Base-by-base conservation (phyloP, 1,139 yeast genomes). In the Candida tunisiensis region DNA sequence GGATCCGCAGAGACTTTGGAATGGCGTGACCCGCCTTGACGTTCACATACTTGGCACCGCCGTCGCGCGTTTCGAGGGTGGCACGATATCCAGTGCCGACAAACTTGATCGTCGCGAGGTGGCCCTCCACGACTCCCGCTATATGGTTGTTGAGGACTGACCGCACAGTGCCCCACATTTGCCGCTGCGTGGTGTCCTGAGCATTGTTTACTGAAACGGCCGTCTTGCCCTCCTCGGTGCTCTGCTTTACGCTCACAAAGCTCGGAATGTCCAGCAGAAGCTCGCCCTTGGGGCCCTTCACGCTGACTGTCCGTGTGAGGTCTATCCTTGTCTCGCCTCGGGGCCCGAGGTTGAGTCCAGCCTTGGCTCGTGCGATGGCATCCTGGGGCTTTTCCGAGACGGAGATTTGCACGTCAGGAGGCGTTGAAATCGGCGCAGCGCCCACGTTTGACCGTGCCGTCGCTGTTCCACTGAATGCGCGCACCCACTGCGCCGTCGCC, bases 41-140 rank as follows among this genome's bases (percentile, higher is more conserved):
- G 28, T 69, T 65, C 10, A 83, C 74, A 44, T 65, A 62, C 34
- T 68, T 63, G 28, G 61, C 61, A 7, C 80, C 80, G 20, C 62
- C 58, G 21, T 40, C 46, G 17, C 29, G 29, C 11, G 31, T 29
- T 37, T 74, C 75, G 27, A 79, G 54, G 21, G 66, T 59, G 3
- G 93, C 94, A 53, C 96, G 73, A 64, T 80, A 91, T 48, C 99
- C 99, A 10, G 96, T 88, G 39, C 99, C 99, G 15, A 83, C 93
- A 41, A 91, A 77, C 53, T 74, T 78, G 38, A 91, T 65, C 33
- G 85, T 75, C 21, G 92, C 70, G 38, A 83, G 57, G 49, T 88
- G 96, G 9, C 96, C 96, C 41, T 85, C 96, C 23, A 82, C 69
- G 19, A 83, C 92, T 26, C 99, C 99, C 26, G 68, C 60, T 21